phyloP scores from a whole-genome alignment of 768 basidiomycete species.

The Agrocybe praecox region DNA sequence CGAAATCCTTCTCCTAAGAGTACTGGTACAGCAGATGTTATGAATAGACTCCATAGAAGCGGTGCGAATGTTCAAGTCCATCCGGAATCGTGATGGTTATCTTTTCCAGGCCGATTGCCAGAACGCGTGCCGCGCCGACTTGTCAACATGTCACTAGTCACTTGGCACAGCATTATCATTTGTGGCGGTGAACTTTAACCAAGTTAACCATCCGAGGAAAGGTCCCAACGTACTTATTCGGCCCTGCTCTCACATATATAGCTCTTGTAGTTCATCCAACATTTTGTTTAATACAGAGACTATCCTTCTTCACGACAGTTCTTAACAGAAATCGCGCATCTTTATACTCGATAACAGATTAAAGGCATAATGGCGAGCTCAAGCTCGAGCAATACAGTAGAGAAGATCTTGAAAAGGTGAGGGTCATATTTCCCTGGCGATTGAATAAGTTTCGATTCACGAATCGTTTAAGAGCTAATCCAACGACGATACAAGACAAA shows the following conservation, averaged over 20 bases:
- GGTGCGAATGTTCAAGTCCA: neutral
- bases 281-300: neutral
- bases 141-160: no score
- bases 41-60: neutral
- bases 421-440: constrained; percentile 1
- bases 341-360: neutral
- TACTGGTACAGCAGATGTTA: neutral
- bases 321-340: neutral
- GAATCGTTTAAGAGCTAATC: constrained; percentile 52
- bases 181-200: neutral
- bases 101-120: no score
- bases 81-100: neutral
- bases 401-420: constrained; percentile 46
- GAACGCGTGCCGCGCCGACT: neutral
- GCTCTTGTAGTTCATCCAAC: neutral
- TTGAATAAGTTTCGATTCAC: neutral
- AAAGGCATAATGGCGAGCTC: constrained; percentile 26
- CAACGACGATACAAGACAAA: constrained; percentile 81
- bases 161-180: neutral
- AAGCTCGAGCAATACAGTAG: constrained; percentile 21
- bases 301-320: neutral
- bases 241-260: neutral
- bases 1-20: no score
- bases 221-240: no score
- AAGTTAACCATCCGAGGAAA: neutral